Conservation (phyloP, 805 yeast genomes). For the Candida pseudoglaebosa region DNA sequence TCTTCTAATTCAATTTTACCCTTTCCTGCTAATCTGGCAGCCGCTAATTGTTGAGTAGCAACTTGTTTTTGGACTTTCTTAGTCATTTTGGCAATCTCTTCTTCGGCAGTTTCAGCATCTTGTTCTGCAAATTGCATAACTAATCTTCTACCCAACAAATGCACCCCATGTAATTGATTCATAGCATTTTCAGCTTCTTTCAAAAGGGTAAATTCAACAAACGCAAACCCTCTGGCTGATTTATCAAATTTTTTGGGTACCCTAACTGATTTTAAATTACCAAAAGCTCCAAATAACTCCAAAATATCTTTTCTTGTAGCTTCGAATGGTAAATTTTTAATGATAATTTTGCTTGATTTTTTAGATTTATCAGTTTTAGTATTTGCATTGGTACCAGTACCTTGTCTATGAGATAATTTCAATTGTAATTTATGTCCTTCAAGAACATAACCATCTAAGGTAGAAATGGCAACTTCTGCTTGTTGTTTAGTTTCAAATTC, state of each 20-base stretch:
- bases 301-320: slow-evolving; percentile 90
- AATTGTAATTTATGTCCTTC: slow-evolving; percentile 90
- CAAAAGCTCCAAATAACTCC: slow-evolving; percentile 90
- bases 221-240: slow-evolving; percentile 95
- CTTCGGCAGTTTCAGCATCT: slow-evolving; percentile 81
- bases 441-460: slow-evolving; percentile 70
- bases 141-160: slow-evolving; percentile 89
- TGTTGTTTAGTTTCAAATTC: slow-evolving; percentile 78
- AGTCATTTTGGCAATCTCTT: slow-evolving; percentile 87
- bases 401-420: slow-evolving; percentile 80
- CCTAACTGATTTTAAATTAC: slow-evolving; percentile 89
- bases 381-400: slow-evolving; percentile 26
- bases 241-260: slow-evolving; percentile 95
- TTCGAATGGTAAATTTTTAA: slow-evolving; percentile 96
- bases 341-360: slow-evolving; percentile 71
- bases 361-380: slow-evolving; percentile 21
- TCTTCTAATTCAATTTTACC: slow-evolving; percentile 69
- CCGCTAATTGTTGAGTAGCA: slow-evolving; percentile 69
- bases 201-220: slow-evolving; percentile 82
- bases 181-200: slow-evolving; percentile 92
- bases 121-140: slow-evolving; percentile 90
- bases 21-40: slow-evolving; percentile 64
- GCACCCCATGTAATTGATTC: slow-evolving; percentile 92
- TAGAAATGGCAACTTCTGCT: slow-evolving; percentile 71
- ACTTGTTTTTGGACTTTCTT: slow-evolving; percentile 78